Percentiles rank a stretch among this genome's conserved stretches.
phyloP scores from a whole-genome alignment of 257 asterid genomes.

The Solanum tarijense region DNA sequence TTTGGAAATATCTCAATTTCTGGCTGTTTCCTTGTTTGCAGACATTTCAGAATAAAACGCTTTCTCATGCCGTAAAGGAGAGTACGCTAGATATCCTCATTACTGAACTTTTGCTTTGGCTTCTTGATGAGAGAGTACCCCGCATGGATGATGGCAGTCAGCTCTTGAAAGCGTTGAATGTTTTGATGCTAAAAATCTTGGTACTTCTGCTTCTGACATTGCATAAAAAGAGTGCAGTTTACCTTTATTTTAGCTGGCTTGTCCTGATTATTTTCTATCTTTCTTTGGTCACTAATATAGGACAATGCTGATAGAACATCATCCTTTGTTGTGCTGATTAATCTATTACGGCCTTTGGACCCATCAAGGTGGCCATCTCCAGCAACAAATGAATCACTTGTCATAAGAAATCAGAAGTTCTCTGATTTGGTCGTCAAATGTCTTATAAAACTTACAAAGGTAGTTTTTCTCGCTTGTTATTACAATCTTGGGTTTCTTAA shows the following conservation, averaged over 20 bases:
- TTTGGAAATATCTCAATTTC: neutral
- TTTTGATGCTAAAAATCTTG: constrained; percentile 93
- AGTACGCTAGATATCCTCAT: constrained; percentile 82
- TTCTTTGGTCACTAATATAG: constrained; percentile 26
- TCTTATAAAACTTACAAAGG: constrained; percentile 97
- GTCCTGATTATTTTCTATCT: neutral
- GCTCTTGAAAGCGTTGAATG: constrained; percentile 93
- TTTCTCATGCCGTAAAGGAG: constrained; percentile 85
- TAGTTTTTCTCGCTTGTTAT: constrained; percentile 6
- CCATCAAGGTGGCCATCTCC: constrained; percentile 99
- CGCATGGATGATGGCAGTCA: constrained; percentile 99
- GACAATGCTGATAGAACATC: constrained; percentile 97
- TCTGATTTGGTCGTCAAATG: constrained; percentile 97
- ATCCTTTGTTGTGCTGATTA: constrained; percentile 85
- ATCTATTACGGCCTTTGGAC: constrained; percentile 83
- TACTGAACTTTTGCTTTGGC: constrained; percentile 97
- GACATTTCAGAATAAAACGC: constrained; percentile 86
- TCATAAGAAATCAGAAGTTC: constrained; percentile 80
- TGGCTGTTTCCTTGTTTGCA: constrained; percentile 19
- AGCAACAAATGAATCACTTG: constrained; percentile 61
- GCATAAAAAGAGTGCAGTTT: neutral
- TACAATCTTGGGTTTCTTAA: neutral
- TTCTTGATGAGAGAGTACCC: constrained; percentile 97
- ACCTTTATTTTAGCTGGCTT: neutral
- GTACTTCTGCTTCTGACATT: constrained; percentile 20